Evolutionary conservation across 176 grass and related monocot genomes (phyloP).

Genomic region (Oryza officinalis): DNA sequence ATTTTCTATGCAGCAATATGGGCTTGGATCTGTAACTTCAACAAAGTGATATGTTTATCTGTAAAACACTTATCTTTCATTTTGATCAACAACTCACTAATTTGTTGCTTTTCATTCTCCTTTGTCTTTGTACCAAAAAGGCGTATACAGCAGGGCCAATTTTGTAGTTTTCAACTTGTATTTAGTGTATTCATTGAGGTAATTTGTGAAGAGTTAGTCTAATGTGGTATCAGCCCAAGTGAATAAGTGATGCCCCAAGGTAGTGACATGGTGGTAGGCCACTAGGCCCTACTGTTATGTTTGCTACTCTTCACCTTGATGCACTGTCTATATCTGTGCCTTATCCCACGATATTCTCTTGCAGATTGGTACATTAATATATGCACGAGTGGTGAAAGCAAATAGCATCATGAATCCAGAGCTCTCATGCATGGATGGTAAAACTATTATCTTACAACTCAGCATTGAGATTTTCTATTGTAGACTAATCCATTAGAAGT

Average conservation of each 20-base stretch:
- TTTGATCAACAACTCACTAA: conserved; percentile 5
- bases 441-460: conserved; percentile 25
- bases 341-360: conserved; percentile 38
- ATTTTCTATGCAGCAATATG: conserved; percentile 6
- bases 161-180: conserved; percentile 21
- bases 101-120: background rate
- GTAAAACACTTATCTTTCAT: background rate
- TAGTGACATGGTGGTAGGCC: background rate
- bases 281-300: conserved; percentile 1
- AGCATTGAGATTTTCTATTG: background rate
- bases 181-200: conserved; percentile 7
- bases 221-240: background rate
- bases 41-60: background rate
- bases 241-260: background rate
- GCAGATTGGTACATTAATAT: conserved; percentile 87
- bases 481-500: background rate
- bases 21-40: background rate
- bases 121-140: background rate
- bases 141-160: background rate
- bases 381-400: conserved; percentile 88
- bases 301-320: conserved; percentile 27
- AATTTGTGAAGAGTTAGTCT: background rate
- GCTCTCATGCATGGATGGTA: conserved; percentile 98
- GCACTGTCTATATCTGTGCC: background rate
- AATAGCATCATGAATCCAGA: conserved; percentile 95